These are phyloP conservation scores for Trypanosoma platydactyli DNA, from an alignment of 208 protist species.

Conservation along the genomic window DNA sequence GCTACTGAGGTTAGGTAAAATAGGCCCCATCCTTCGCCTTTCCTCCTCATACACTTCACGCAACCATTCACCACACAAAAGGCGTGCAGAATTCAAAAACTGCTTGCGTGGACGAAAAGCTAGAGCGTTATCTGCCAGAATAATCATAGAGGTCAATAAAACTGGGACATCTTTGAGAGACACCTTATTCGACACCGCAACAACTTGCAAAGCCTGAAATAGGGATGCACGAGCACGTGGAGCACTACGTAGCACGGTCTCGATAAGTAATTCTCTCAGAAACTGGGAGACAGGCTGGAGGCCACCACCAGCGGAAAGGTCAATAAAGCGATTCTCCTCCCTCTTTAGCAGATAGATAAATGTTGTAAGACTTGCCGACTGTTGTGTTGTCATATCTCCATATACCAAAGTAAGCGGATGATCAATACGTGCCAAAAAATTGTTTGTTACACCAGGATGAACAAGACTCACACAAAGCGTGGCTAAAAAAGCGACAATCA, in stretches of 20 bases:
- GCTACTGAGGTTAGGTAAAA: slow-evolving; percentile 31
- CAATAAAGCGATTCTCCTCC: slow-evolving; percentile 35
- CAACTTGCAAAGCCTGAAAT: slow-evolving; percentile 36
- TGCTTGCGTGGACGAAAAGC: slow-evolving; percentile 55
- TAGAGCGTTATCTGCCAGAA: slow-evolving; percentile 61
- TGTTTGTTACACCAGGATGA: slow-evolving; percentile 80
- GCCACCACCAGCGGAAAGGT: slow-evolving; percentile 22
- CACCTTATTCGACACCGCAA: slow-evolving; percentile 37
- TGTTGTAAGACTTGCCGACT: slow-evolving; percentile 45
- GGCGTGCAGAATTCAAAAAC: slow-evolving; percentile 41
- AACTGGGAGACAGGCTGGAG: slow-evolving; percentile 32
- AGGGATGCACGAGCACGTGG: slow-evolving; percentile 38
- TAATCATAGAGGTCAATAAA: slow-evolving; percentile 54
- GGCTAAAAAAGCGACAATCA: slow-evolving; percentile 76
- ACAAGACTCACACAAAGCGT: slow-evolving; percentile 72
- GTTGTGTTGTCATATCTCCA: slow-evolving; percentile 54
- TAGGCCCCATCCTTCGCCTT: slow-evolving; percentile 35
- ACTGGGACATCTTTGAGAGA: slow-evolving; percentile 39
- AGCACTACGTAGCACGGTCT: slow-evolving; percentile 47
- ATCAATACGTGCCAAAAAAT: slow-evolving; percentile 61
- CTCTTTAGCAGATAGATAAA: slow-evolving; percentile 31
- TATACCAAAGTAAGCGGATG: slow-evolving; percentile 78
- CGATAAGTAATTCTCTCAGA: slow-evolving; percentile 53
- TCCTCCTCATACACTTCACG: slow-evolving; percentile 56
- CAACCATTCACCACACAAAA: slow-evolving; percentile 49